Evolutionary conservation across 1,139 yeast genomes (phyloP), one percentile per base, ranked within the genome.

Genomic region (Kazachstania sp.): DNA sequence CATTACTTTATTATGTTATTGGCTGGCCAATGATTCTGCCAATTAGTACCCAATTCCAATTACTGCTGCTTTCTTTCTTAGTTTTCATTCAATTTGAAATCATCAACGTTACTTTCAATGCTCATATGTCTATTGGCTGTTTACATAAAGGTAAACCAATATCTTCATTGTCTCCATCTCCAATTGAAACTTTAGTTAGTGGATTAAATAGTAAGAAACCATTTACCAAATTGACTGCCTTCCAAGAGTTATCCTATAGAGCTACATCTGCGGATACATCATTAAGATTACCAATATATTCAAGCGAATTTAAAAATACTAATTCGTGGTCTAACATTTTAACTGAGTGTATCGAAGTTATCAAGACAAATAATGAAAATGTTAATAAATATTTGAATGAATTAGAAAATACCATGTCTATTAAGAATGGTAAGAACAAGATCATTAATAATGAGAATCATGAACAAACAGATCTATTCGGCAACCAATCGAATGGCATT

Each of bases 51-150:
- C 49, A 48, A 28, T 15, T 57, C 7, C 54, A 56, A 37, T 40
- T 54, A 42, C 26, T 46, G 8, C 3, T 52, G 9, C 23, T 59
- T 9, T 38, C 58, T 1, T 54, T 56, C 45, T 39, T 50, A 29
- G 49, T 53, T 15, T 51, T 59, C 41, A 15, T 51, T 38, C 58
- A 72, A 41, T 53, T 19, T 85, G 88, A 83, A 55, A 51, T 78
- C 11, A 66, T 78, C 32, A 83, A 85, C 63, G 74, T 77, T 49
- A 70, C 80, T 2, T 88, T 80, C 60, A 72, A 78, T 53, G 82
- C 87, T 3, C 90, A 86, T 64, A 75, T 90, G 60, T 75, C 88
- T 8, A 75, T 86, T 51, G 96, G 97, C 0, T 92, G 97, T 54
- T 65, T 84, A 44, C 87, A 84, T 57, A 79, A 86, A 32, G 81